Base-by-base conservation (phyloP, 345 rosid genomes). In the Citrus maxima region DNA sequence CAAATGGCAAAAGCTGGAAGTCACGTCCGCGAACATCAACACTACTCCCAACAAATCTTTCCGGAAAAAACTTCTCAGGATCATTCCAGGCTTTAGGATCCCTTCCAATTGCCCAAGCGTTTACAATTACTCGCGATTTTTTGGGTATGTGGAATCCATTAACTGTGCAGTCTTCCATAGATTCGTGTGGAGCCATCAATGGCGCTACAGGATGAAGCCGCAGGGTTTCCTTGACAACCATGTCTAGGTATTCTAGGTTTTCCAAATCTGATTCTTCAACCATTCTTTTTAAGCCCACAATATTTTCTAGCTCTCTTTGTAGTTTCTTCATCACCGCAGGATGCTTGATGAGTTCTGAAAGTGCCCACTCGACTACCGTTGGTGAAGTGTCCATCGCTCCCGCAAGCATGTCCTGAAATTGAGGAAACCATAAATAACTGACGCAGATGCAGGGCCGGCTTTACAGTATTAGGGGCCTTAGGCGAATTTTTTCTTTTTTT, bases 1-100 rank as follows among this genome's bases (percentile, higher is more conserved):
- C 91, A 16, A 89, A 88, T 0, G 91, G 90, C 7, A 88, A 21
- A 30, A 89, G 87, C 81, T 85, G 81, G 32, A 89, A 89, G 67
- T 86, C 81, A 1, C 30, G 80, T 3, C 91, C 91, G 0, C 78
- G 83, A 60, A 86, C 13, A 21, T 88, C 91, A 13, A 86, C 70
- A 2, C 73, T 38, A 6, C 46, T 78, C 2, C 81, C 86, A 0
- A 24, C 12, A 46, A 90, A 88, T 30, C 90, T 88, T 77, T 89
- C 87, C 0, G 91, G 91, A 1, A 24, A 13, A 49, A 89, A 88
- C 70, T 80, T 68, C 35, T 85, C 85, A 7, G 86, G 77, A 18
- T 85, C 83, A 3, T 65, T 24, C 90, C 86, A 89, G 8, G 55
- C 82, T 1, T 38, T 67, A 0, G 83, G 78, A 66, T 86, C 91